Conservation (phyloP, 345 rosid species). For the Brassica cretica region DNA sequence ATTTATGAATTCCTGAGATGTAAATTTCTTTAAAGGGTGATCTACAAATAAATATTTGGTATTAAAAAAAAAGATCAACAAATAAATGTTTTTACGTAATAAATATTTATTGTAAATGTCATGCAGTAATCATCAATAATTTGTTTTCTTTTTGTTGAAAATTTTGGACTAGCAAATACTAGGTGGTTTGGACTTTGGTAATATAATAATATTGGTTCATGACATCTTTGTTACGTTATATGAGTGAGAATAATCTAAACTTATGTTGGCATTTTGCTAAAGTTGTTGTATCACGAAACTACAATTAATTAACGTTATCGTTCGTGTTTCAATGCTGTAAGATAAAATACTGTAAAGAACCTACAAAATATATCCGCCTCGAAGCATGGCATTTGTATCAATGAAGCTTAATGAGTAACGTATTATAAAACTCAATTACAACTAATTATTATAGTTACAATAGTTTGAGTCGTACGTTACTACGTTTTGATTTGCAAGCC, state of each 20-base stretch:
- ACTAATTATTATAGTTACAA: constrained; percentile 16
- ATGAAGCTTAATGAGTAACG: neutral
- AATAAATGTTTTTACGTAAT: neutral
- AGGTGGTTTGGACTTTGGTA: neutral
- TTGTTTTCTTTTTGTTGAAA: too few species aligned
- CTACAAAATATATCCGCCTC: neutral
- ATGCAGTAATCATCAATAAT: neutral
- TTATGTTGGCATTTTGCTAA: neutral
- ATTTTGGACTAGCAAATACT: neutral
- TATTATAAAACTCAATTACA: neutral
- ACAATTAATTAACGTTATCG: too few species aligned
- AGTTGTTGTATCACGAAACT: neutral
- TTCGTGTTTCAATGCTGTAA: neutral
- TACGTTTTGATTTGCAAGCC: neutral
- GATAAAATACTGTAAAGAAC: neutral
- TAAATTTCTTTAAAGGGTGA: neutral
- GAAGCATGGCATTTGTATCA: neutral
- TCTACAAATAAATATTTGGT: neutral
- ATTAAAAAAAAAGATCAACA: neutral
- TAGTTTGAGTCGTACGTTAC: constrained; percentile 21
- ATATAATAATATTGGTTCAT: neutral
- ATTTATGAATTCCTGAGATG: neutral
- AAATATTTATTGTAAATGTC: neutral
- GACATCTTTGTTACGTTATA: neutral
- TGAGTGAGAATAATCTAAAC: neutral